Percentiles rank a stretch among this genome's conserved stretches.
Evolutionary conservation across 2,329 filamentous ascomycete species (phyloP).

Genomic region (Paramyrothecium roridum): DNA sequence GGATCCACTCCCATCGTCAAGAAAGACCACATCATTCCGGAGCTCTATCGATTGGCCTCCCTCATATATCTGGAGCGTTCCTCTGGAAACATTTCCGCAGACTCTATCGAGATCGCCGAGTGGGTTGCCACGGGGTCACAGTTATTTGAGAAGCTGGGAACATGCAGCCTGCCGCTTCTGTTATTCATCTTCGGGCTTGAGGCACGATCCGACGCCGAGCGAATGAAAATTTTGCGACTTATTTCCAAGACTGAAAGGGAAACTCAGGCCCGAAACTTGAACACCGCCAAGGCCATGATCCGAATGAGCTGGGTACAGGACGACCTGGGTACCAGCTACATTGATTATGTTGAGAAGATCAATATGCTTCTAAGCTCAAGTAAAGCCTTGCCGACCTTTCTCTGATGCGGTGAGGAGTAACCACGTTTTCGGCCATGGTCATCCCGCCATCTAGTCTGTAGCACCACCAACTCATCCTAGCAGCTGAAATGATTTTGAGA

Average conservation of each 20-base stretch:
- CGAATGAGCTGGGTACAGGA: slow-evolving; percentile 1
- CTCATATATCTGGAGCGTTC: slow-evolving; percentile 1
- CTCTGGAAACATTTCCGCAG: neutral
- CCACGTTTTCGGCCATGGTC: too few species aligned
- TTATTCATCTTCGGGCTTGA: slow-evolving; percentile 4
- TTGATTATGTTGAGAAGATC: slow-evolving; percentile 1
- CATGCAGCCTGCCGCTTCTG: slow-evolving; percentile 2
- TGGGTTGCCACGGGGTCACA: neutral
- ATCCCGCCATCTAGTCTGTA: too few species aligned
- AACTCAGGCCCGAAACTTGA: neutral
- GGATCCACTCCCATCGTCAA: neutral
- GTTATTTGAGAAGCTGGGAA: neutral
- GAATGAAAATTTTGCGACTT: slow-evolving; percentile 1
- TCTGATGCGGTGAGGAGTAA: neutral
- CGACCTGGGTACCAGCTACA: neutral
- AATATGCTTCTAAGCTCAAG: neutral
- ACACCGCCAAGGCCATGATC: neutral
- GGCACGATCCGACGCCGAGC: slow-evolving; percentile 1
- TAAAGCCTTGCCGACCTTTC: neutral
- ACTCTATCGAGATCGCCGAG: neutral
- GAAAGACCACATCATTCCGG: neutral
- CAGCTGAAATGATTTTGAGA: too few species aligned
- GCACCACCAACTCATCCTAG: too few species aligned
- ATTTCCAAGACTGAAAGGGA: slow-evolving; percentile 3
- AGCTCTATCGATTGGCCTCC: slow-evolving; percentile 1